Evolutionary conservation across 2,329 filamentous ascomycete genomes (phyloP), one percentile per base, ranked within the genome.

Genomic region (Xylariaceae sp.): DNA sequence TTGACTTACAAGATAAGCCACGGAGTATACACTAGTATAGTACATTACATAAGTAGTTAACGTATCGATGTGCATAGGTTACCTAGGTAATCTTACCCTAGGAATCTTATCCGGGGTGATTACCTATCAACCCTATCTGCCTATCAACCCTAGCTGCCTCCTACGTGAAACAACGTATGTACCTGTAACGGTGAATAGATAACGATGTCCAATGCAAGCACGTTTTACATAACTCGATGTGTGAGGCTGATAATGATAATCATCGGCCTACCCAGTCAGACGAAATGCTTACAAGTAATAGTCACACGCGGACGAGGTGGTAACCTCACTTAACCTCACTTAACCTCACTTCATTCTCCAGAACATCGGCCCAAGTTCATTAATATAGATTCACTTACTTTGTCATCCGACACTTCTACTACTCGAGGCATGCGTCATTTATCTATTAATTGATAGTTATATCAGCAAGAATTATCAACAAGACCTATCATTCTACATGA

Each of bases 121-220:
- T n/a, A n/a, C n/a, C n/a, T n/a, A n/a, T 26, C 23, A 9, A 9
- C 23, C 23, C 23, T 26, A 26, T 26, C 52, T 52, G 20, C 54
- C 23, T 54, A 44, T 49, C 23, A 26, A 26, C 46, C 43, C 20
- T 21, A 45, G 4, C 12, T n/a, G 20, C 23, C 40, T 50, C 10
- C 20, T 49, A 26, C 19, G 20, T 42, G 19, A n/a, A 16, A 20
- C 21, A 20, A 20, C 12, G n/a, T 18, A 21, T 41, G 21, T 51
- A 42, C 51, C 47, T 44, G 20, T 54, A 50, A 45, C 37, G 29
- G 20, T 47, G 49, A 23, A 49, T 12, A 60, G 55, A 55, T 56
- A 58, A 50, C 55, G 37, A 52, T 47, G 44, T 12, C 32, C 21
- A 18, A 50, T 57, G 51, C 40, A 14, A 49, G 50, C 43, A n/a